Evolutionary conservation across 768 basidiomycete species (phyloP).

Genomic region (Boletales sp.): DNA sequence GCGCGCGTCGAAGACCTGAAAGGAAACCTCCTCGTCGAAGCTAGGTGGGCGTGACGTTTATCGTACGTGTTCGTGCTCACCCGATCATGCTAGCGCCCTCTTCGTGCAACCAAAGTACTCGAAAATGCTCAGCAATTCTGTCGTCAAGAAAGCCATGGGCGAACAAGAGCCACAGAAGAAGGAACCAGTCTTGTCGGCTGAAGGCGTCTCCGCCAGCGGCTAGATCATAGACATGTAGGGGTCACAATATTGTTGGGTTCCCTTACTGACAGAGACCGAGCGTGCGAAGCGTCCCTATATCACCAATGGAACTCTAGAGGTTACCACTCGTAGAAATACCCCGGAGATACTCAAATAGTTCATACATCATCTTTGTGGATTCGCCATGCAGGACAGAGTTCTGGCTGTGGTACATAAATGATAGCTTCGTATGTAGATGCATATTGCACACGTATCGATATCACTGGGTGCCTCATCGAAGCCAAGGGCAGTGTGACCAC

Average conservation of each 20-base stretch:
- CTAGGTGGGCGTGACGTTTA: conserved; percentile 51
- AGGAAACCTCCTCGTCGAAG: conserved; percentile 82
- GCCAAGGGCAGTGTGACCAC: too few relatives aligned
- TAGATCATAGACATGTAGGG: conserved; percentile 19
- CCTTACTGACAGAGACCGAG: not conserved
- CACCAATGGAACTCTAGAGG: not conserved
- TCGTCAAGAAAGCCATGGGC: conserved; percentile 65
- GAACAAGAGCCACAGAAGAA: conserved; percentile 36
- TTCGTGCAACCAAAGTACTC: conserved; percentile 93
- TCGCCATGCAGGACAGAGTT: too few relatives aligned
- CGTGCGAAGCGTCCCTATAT: not conserved
- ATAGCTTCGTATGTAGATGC: too few relatives aligned
- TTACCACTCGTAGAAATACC: not conserved
- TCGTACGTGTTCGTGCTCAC: not conserved
- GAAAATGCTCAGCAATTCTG: conserved; percentile 59
- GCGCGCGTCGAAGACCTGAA: conserved; percentile 75
- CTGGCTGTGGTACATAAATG: too few relatives aligned
- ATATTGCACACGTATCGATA: too few relatives aligned
- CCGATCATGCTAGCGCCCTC: conserved; percentile 46
- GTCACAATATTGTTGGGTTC: not conserved
- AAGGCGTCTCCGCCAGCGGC: conserved; percentile 25
- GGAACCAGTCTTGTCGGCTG: conserved; percentile 23
- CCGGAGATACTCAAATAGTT: not conserved
- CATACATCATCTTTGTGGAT: not conserved
- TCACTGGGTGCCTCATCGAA: too few relatives aligned